Evolutionary conservation across 306 rosid genomes (phyloP).

Genomic region (Glycine tomentella): DNA sequence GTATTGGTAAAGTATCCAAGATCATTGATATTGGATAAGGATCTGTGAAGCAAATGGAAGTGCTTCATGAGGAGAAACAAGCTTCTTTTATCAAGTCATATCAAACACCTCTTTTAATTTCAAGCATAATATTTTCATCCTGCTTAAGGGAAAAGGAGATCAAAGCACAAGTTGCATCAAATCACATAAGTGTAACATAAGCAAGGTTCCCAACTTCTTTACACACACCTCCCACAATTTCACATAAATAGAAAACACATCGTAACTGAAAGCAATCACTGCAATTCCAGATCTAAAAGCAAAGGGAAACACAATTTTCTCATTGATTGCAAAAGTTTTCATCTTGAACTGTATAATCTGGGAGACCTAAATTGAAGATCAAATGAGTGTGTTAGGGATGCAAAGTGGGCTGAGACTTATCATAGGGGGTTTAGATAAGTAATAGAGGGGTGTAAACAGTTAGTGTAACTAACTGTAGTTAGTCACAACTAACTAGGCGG

Average conservation of each 20-base stretch:
- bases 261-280: not conserved
- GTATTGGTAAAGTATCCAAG: too few relatives aligned
- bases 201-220: slow-evolving; percentile 12
- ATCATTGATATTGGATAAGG: too few relatives aligned
- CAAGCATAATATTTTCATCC: slow-evolving; percentile 18
- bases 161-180: slow-evolving; percentile 6
- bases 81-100: not conserved
- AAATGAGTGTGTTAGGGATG: too few relatives aligned
- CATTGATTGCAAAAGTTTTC: not conserved
- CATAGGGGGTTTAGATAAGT: too few relatives aligned
- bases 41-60: too few relatives aligned
- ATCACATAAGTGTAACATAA: not conserved
- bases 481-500: too few relatives aligned
- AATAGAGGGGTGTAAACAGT: too few relatives aligned
- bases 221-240: slow-evolving; percentile 2
- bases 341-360: slow-evolving; percentile 30
- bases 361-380: slow-evolving; percentile 1
- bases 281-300: slow-evolving; percentile 42
- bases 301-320: not conserved
- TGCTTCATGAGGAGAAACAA: not conserved
- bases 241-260: not conserved
- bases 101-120: not conserved
- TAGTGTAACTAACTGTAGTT: too few relatives aligned
- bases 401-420: too few relatives aligned
- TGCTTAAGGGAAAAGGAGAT: not conserved